Conservation (phyloP, 305 asterid genomes). For the Solanum chacoense region DNA sequence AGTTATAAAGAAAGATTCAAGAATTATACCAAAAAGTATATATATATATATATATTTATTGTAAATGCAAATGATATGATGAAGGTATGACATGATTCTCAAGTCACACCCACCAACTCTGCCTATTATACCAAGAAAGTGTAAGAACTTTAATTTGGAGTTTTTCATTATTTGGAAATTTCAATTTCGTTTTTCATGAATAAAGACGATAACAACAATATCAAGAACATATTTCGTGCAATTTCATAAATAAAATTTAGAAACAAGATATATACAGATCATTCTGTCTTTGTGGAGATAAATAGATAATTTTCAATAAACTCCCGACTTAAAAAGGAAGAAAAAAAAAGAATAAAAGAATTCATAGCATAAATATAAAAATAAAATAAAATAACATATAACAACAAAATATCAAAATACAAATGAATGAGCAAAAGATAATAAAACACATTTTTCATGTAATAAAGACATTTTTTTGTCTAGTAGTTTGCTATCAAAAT, state of each 20-base stretch:
- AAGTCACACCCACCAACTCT: background rate
- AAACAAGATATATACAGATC: fast-evolving
- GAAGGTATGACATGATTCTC: background rate
- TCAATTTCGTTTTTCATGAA: background rate
- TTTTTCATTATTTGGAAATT: background rate
- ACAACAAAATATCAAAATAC: background rate
- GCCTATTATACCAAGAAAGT: background rate
- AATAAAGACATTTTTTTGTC: background rate
- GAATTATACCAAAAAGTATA: background rate
- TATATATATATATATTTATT: too few species aligned
- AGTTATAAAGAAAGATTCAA: background rate
- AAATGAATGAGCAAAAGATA: background rate
- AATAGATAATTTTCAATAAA: too few species aligned
- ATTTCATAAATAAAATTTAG: background rate
- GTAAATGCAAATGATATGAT: background rate
- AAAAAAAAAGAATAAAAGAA: background rate
- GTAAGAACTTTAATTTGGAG: background rate
- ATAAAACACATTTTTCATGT: background rate
- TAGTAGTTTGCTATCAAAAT: background rate
- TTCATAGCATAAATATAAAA: background rate
- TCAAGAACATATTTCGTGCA: background rate
- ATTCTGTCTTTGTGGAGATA: background rate
- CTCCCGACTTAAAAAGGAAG: too few species aligned
- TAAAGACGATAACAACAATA: background rate
- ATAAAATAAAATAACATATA: background rate